Percentiles rank a stretch among this genome's conserved stretches.
These are phyloP conservation scores for Knoxia roxburghii DNA, from an alignment of 257 asterid genomes.

Conservation along the genomic window DNA sequence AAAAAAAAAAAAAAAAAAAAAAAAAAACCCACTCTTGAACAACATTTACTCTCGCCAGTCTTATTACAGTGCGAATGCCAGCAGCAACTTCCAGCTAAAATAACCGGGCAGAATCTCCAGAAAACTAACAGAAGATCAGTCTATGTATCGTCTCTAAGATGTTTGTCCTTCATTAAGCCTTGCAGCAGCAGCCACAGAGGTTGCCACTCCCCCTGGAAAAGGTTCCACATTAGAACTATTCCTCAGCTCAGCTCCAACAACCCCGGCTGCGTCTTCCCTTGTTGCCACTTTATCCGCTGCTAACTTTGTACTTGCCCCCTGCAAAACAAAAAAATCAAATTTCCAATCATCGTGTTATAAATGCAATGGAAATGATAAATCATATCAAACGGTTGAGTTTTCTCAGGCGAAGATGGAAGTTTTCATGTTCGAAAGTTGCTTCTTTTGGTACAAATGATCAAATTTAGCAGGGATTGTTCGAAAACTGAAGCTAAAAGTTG, in stretches of 20 bases:
- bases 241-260: conserved; percentile 46
- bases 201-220: conserved; percentile 64
- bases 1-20: no score
- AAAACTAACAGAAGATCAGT: background rate
- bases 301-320: conserved; percentile 47
- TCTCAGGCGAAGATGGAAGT: no score
- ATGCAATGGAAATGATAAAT: no score
- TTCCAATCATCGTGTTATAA: no score
- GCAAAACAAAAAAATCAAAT: background rate
- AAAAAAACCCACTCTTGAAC: background rate
- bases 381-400: no score
- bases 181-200: conserved; percentile 49
- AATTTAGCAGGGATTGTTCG: no score
- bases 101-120: no score
- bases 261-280: conserved; percentile 61
- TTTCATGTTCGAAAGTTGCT: no score
- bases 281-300: conserved; percentile 54
- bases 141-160: background rate
- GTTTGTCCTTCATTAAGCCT: conserved; percentile 39
- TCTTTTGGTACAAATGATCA: no score
- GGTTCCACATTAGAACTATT: conserved; percentile 30
- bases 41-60: background rate
- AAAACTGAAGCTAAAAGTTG: no score
- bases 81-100: no score
- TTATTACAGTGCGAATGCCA: background rate